Evolutionary conservation across 164 flowering plant species (phyloP), one percentile per base, ranked within the genome.

Genomic region (Hamamelis virginiana): DNA sequence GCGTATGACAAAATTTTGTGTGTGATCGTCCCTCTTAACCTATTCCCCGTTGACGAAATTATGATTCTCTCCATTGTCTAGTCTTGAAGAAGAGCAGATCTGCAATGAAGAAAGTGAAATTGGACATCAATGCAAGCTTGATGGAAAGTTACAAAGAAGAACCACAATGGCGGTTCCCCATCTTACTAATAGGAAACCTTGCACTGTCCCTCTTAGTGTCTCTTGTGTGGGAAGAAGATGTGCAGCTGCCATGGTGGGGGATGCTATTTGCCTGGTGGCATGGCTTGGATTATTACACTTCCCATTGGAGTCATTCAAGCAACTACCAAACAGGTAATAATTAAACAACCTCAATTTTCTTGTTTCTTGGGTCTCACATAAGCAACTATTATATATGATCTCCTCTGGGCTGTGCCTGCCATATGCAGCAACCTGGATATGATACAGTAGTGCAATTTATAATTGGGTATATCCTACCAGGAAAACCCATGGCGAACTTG

Each of bases 261-360:
- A 72, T 92, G 89, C 81, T 94, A 48, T 88, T 94, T 38, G 98
- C 96, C 19, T 94, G n/a, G 89, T 70, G 85, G 19, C 13, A 74
- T 94, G 79, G 96, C 98, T 62, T 90, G 73, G 78, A 10, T 90
- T 56, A 87, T 94, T 41, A 94, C 98, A 5, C 89, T 94, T 52
- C 98, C 98, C 5, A 89, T 92, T 65, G 98, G 98, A 11, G 92
- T 94, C 80, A 92, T 94, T 71, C 97, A 92, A 83, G 98, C 98
- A 23, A 94, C 98, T 19, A 94, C 98, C 65, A 94, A 91, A 75
- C 97, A 94, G 91, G 98, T n/a, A n/a, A n/a, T n/a, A n/a, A n/a
- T n/a, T 90, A 77, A 28, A 44, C 6, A 46, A 43, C n/a, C 3
- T 4, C 19, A 12, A 19, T 57, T n/a, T 28, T 27, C 15, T 38